A percentile compares a stretch with the other conserved stretches of the same genome.
Conservation (phyloP, 108 stramenopile species). For the Nannochloropsis gaditana region DNA sequence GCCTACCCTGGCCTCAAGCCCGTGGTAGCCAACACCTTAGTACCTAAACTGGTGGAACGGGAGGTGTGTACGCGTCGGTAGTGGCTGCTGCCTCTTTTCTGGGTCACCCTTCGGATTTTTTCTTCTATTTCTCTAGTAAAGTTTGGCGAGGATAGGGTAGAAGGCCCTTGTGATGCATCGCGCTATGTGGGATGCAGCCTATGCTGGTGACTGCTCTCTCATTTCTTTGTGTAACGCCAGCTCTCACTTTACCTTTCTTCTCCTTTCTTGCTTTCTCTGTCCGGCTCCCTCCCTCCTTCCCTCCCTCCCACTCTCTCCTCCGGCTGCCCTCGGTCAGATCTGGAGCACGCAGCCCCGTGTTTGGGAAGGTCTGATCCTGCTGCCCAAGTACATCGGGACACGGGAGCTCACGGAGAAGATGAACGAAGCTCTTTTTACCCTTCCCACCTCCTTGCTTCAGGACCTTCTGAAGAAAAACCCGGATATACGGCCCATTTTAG, state of each 20-base stretch:
- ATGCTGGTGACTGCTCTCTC: too few species aligned
- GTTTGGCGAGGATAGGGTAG: too few species aligned
- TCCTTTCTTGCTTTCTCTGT: not conserved
- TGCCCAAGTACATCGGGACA: not conserved
- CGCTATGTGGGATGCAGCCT: too few species aligned
- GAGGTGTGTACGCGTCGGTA: not conserved
- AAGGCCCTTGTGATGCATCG: too few species aligned
- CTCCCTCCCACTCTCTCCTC: not conserved
- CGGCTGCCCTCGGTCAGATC: not conserved
- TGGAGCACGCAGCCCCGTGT: not conserved
- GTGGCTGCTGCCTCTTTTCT: too few species aligned
- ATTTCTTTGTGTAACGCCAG: too few species aligned
- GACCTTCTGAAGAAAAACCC: slow-evolving; percentile 1
- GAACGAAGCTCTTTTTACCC: not conserved
- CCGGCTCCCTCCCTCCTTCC: not conserved
- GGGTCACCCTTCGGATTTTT: too few species aligned
- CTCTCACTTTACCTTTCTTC: too few species aligned
- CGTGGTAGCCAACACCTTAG: not conserved
- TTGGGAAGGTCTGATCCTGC: not conserved
- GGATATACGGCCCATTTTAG: not conserved
- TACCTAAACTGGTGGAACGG: not conserved
- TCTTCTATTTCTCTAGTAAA: too few species aligned
- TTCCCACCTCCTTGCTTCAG: slow-evolving; percentile 1
- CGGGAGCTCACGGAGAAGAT: not conserved
- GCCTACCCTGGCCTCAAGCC: not conserved